These are phyloP conservation scores for Fraxinus baroniana DNA, from an alignment of 305 asterid species.

Conservation along the genomic window DNA sequence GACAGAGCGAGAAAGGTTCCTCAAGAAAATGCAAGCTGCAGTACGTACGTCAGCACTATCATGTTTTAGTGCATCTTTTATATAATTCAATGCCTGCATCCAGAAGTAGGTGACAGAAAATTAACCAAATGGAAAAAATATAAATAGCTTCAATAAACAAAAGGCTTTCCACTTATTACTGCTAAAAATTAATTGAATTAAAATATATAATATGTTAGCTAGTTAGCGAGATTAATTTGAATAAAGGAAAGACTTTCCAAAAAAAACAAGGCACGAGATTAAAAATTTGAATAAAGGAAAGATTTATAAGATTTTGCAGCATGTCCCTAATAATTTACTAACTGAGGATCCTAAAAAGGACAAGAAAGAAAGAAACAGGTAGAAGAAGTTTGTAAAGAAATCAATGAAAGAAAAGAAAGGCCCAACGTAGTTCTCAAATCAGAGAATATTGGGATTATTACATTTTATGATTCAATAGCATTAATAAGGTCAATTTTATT, in stretches of 20 bases:
- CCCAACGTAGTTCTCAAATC: background rate
- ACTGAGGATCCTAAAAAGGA: background rate
- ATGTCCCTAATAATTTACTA: background rate
- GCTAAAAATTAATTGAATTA: slow-evolving; percentile 2
- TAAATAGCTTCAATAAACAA: slow-evolving; percentile 21
- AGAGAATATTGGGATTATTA: background rate
- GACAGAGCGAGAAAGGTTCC: slow-evolving; percentile 80
- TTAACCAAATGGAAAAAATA: slow-evolving; percentile 3
- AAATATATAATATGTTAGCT: slow-evolving; percentile 3
- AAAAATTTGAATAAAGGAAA: background rate
- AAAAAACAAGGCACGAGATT: background rate
- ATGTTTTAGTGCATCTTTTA: slow-evolving; percentile 60
- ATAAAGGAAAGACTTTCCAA: no score
- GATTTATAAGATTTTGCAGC: slow-evolving; percentile 10
- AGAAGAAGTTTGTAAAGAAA: background rate
- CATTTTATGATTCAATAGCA: background rate
- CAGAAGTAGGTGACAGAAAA: slow-evolving; percentile 22
- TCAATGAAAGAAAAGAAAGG: background rate
- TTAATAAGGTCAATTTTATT: background rate
- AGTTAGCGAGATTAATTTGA: background rate
- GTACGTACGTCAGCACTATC: slow-evolving; percentile 73
- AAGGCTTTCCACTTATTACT: slow-evolving; percentile 10
- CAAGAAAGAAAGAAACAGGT: background rate
- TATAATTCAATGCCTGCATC: slow-evolving; percentile 59
- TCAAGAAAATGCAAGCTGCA: slow-evolving; percentile 86